Conservation (phyloP, 129 eudicot species). For the Pulicaria dysenterica region DNA sequence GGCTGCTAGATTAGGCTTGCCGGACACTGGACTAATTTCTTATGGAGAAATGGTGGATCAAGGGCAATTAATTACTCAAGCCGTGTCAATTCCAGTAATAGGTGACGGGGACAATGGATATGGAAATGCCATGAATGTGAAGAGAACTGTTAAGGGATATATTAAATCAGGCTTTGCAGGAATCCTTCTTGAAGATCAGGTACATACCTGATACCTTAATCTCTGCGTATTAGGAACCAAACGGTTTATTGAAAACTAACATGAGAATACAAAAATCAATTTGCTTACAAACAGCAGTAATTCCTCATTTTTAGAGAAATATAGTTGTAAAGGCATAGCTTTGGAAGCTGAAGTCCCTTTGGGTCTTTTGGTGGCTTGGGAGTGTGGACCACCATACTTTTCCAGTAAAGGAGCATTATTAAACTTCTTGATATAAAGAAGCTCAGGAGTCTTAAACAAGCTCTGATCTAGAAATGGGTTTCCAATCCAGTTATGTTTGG, state of each 20-base stretch:
- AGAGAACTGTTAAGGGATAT: constrained; percentile 89
- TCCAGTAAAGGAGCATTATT: too few species aligned
- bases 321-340: too few species aligned
- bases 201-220: constrained; percentile 28
- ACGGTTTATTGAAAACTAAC: not conserved
- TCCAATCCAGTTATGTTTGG: too few species aligned
- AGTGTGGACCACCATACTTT: too few species aligned
- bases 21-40: constrained; percentile 86
- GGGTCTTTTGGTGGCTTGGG: too few species aligned
- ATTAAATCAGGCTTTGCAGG: constrained; percentile 94
- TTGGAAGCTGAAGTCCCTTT: too few species aligned
- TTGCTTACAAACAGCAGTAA: not conserved
- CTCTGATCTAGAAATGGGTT: too few species aligned
- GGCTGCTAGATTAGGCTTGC: constrained; percentile 85
- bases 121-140: constrained; percentile 92
- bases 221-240: not conserved
- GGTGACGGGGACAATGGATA: constrained; percentile 99
- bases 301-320: not conserved
- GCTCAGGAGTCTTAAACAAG: too few species aligned
- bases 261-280: not conserved
- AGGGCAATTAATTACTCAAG: constrained; percentile 73
- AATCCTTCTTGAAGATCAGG: constrained; percentile 96
- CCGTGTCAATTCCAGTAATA: constrained; percentile 85
- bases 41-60: constrained; percentile 97
- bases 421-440: too few species aligned